phyloP scores from a whole-genome alignment of 2,329 filamentous ascomycete species.

The Aspergillus vadensis region DNA sequence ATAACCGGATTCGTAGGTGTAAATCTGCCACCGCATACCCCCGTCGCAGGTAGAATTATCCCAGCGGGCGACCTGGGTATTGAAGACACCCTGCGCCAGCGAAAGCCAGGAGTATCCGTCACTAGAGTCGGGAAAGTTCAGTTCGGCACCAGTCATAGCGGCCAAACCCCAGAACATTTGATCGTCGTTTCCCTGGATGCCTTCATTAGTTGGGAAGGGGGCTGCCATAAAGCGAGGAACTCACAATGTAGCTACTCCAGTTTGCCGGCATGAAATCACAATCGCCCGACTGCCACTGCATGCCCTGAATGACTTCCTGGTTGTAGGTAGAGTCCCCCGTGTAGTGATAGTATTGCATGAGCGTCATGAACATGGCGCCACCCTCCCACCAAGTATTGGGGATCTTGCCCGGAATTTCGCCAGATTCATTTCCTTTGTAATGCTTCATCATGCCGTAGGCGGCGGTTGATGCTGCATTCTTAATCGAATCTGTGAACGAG shows the following conservation, averaged over 20 bases:
- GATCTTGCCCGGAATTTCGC: slow-evolving; percentile 57
- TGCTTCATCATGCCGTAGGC: slow-evolving; percentile 55
- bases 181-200: slow-evolving; percentile 57
- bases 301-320: slow-evolving; percentile 37
- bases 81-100: slow-evolving; percentile 76
- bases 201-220: slow-evolving; percentile 3
- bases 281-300: slow-evolving; percentile 43
- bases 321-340: slow-evolving; percentile 47
- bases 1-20: slow-evolving; percentile 36
- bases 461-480: slow-evolving; percentile 43
- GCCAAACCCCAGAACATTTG: slow-evolving; percentile 61
- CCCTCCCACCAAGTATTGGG: slow-evolving; percentile 78
- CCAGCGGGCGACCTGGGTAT: slow-evolving; percentile 73
- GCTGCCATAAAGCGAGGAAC: background rate
- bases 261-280: slow-evolving; percentile 46
- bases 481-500: slow-evolving; percentile 43
- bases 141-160: slow-evolving; percentile 59
- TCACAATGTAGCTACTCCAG: slow-evolving; percentile 30
- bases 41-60: slow-evolving; percentile 67
- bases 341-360: slow-evolving; percentile 48
- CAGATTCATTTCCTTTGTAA: slow-evolving; percentile 56
- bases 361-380: slow-evolving; percentile 53
- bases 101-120: slow-evolving; percentile 74
- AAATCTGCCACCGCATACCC: slow-evolving; percentile 57
- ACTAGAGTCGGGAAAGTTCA: slow-evolving; percentile 39